These are phyloP conservation scores for Lachancea cidri DNA, from an alignment of 805 yeast species.

Conservation along the genomic window DNA sequence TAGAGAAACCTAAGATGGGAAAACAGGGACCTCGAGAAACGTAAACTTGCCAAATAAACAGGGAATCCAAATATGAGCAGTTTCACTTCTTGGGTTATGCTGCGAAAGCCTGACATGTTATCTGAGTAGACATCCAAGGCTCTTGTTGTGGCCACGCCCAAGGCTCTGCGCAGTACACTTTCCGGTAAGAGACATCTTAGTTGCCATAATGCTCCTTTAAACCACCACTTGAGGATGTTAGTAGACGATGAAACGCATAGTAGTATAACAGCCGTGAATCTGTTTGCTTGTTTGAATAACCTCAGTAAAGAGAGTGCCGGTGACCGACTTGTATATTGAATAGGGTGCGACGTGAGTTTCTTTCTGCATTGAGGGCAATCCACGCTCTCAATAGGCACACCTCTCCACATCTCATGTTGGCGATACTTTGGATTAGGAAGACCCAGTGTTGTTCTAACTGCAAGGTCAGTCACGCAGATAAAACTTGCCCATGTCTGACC, in stretches of 20 bases:
- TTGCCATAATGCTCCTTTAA: constrained; percentile 25
- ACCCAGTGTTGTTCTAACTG: constrained; percentile 2
- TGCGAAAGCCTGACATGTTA: constrained; percentile 18
- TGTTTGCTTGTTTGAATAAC: constrained; percentile 5
- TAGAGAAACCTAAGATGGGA: constrained; percentile 7
- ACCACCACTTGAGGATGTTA: constrained; percentile 19
- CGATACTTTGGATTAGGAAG: neutral
- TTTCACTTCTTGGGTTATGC: constrained; percentile 16
- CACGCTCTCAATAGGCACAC: constrained; percentile 11
- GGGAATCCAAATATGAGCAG: constrained; percentile 20
- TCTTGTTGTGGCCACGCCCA: constrained; percentile 24
- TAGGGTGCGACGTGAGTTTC: constrained; percentile 7
- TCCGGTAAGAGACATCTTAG: constrained; percentile 27
- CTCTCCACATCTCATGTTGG: constrained; percentile 6
- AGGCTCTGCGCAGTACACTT: constrained; percentile 15
- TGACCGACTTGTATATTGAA: constrained; percentile 10
- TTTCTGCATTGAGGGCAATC: constrained; percentile 23
- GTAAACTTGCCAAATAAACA: constrained; percentile 4
- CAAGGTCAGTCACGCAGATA: constrained; percentile 6
- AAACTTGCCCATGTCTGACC: constrained; percentile 10
- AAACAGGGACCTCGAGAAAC: constrained; percentile 7
- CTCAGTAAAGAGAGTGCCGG: constrained; percentile 3
- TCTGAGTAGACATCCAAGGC: constrained; percentile 26
- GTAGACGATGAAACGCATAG: constrained; percentile 7
- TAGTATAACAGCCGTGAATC: constrained; percentile 10